Base-by-base conservation (phyloP, 169 alveolate genomes). In the Plasmodium berghei region DNA sequence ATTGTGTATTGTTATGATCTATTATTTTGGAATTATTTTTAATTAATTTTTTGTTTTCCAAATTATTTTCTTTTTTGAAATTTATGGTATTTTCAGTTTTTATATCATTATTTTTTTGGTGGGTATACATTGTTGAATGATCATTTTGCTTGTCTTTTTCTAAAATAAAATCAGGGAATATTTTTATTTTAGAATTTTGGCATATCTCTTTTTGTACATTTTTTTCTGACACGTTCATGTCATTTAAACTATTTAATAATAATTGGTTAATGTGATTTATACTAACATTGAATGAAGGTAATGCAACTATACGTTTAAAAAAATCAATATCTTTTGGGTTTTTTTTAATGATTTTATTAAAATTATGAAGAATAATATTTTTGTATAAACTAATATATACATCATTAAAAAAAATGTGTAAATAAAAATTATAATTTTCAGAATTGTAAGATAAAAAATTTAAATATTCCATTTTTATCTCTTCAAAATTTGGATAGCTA, bases 381-480 rank as follows among this genome's bases (percentile, higher is more conserved):
- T 56, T 62, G 26, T 77, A 59, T 18, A 77, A 46, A 0, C 16
- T 26, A 0, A 63, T 58, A 52, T 54, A 64, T 14, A 77, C 14
- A 22, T 77, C 89, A 20, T 63, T 77, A 64, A 77, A 52, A 69
- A 77, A 20, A 9, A 20, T 40, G 9, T 77, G 8, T 9, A 63
- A 42, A 69, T 49, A 77, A 42, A 16, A 14, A 34, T 77, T 77
- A 3, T 24, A 18, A 9, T 42, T 24, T 22, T 56, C 22, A 0
- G 46, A 18, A 63, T 58, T 18, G 40, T 34, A 28, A 22, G 64
- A 34, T 16, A 63, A 18, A 70, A 62, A 77, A 4, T 64, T 26
- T 28, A 77, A 12, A 42, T 77, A 77, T 40, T 24, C 67, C 52
- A 55, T 48, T 63, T 63, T 63, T 63, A 63, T n/a, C 12, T 63